Evolutionary conservation across 208 protist species (phyloP).

Genomic region (Crithidia bombi): DNA sequence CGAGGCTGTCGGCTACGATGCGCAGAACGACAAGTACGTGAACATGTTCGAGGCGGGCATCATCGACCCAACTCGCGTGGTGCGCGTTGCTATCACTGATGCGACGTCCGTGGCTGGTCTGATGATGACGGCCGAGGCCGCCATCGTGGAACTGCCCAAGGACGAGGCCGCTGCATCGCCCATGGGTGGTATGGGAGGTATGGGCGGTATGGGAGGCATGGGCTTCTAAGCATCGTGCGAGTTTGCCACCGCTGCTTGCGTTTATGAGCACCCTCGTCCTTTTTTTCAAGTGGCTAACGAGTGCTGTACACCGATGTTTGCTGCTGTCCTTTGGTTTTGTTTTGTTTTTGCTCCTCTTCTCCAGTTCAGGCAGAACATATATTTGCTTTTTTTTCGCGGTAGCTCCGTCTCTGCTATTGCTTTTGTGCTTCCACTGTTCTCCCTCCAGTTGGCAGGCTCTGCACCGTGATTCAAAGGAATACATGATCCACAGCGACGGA

Average conservation of each 20-base stretch:
- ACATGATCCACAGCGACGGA: too few species aligned
- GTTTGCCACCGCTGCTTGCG: neutral
- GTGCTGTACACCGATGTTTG: neutral
- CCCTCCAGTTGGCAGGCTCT: too few species aligned
- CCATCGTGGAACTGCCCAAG: slow-evolving; percentile 78
- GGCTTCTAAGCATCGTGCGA: slow-evolving; percentile 39
- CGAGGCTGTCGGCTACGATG: slow-evolving; percentile 93
- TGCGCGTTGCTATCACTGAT: slow-evolving; percentile 96
- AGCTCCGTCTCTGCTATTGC: too few species aligned
- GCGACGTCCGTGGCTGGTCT: slow-evolving; percentile 96
- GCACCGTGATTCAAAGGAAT: too few species aligned
- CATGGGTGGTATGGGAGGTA: slow-evolving; percentile 76
- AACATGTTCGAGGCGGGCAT: slow-evolving; percentile 99
- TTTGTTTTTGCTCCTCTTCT: slow-evolving; percentile 16
- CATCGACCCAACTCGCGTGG: slow-evolving; percentile 99
- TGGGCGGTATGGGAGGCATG: slow-evolving; percentile 66
- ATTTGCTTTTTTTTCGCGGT: too few species aligned
- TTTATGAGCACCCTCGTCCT: neutral
- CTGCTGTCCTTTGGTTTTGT: neutral
- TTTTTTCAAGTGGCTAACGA: neutral
- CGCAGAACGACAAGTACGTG: slow-evolving; percentile 92
- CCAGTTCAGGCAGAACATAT: too few species aligned
- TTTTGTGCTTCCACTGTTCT: too few species aligned
- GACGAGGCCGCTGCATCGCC: slow-evolving; percentile 35
- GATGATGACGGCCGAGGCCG: slow-evolving; percentile 97